These are phyloP conservation scores for Ceratopteris richardii DNA, from an alignment of 75 land plant species.

Conservation along the genomic window DNA sequence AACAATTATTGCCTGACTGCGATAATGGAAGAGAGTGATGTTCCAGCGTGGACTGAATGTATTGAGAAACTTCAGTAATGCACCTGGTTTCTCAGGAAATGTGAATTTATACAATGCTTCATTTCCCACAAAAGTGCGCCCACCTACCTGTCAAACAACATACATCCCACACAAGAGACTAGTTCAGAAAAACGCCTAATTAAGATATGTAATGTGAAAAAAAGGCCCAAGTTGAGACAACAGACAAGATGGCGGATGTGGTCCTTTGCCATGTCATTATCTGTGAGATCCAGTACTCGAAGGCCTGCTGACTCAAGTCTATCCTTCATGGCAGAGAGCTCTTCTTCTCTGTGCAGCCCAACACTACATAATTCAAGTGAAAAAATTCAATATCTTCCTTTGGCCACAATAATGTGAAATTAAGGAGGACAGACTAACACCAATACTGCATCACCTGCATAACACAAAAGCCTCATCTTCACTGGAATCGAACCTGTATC, in stretches of 20 bases:
- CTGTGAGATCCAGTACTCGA: conserved; percentile 47
- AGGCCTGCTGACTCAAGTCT: conserved; percentile 51
- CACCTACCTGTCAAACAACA: conserved; percentile 33
- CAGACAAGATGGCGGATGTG: conserved; percentile 76
- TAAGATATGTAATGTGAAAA: no score
- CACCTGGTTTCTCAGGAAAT: conserved; percentile 55
- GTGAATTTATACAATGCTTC: conserved; percentile 42
- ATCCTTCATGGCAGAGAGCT: conserved; percentile 46
- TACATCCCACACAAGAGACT: background rate
- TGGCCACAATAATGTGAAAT: background rate
- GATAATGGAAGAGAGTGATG: conserved; percentile 45
- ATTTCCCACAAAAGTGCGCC: conserved; percentile 32
- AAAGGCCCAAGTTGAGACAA: conserved; percentile 1
- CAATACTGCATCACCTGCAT: conserved; percentile 42
- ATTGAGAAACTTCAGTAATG: conserved; percentile 41
- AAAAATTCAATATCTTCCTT: background rate
- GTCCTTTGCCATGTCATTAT: conserved; percentile 81
- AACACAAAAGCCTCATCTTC: conserved; percentile 40
- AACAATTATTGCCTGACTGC: conserved; percentile 29
- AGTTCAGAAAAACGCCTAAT: no score
- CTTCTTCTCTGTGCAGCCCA: conserved; percentile 55
- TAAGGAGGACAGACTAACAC: no score
- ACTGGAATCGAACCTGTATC: conserved; percentile 29
- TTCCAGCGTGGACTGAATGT: conserved; percentile 47
- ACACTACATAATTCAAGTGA: conserved; percentile 35